phyloP scores from a whole-genome alignment of 345 rosid species.

The Syzygium jambos region DNA sequence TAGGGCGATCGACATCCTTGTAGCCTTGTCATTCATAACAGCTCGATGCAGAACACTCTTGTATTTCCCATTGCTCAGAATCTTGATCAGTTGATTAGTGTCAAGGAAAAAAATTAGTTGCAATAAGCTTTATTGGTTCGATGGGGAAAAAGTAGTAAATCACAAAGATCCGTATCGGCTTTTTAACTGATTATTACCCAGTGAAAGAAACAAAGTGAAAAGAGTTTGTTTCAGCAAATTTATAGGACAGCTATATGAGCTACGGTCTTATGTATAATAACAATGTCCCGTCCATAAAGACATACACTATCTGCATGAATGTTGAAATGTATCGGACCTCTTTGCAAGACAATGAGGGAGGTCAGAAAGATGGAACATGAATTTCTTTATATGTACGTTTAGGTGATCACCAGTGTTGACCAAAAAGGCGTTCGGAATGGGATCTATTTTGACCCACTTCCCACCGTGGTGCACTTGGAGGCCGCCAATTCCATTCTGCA shows the following conservation, averaged over 20 bases:
- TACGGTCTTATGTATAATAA: not conserved
- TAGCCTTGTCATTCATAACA: conserved; percentile 16
- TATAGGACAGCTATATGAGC: not conserved
- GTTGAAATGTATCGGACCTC: not conserved
- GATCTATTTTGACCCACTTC: conserved; percentile 28
- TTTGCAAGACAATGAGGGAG: not conserved
- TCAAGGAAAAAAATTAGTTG: not conserved
- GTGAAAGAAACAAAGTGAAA: no score
- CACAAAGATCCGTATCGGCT: no score
- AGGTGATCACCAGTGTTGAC: conserved; percentile 32
- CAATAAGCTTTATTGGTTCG: not conserved
- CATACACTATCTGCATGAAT: not conserved
- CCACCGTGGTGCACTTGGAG: conserved; percentile 36
- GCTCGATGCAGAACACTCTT: conserved; percentile 43
- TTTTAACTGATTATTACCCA: no score
- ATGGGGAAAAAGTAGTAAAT: no score
- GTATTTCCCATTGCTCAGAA: conserved; percentile 44
- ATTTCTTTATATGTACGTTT: conserved; percentile 18
- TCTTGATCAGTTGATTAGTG: not conserved
- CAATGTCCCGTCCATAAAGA: not conserved
- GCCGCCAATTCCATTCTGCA: conserved; percentile 29
- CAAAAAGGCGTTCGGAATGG: conserved; percentile 25
- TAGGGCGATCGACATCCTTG: conserved; percentile 25
- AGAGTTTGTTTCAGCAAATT: no score
- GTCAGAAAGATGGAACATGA: not conserved